These are phyloP conservation scores for Naganishia liquefaciens DNA, from an alignment of 1,284 basidiomycete genomes.

Conservation along the genomic window DNA sequence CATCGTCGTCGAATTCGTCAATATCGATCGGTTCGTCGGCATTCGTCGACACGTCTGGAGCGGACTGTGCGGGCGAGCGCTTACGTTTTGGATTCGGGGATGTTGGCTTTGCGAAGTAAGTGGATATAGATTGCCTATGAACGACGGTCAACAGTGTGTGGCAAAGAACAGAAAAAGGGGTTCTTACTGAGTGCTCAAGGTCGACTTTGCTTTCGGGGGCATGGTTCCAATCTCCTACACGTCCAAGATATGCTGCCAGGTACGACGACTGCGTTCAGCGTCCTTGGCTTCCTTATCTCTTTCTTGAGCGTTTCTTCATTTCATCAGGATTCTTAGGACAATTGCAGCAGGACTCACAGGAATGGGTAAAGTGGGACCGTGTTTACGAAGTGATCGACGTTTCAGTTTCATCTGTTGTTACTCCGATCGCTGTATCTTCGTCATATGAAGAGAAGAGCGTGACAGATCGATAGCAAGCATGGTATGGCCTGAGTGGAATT, in stretches of 20 bases:
- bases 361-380: neutral
- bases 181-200: constrained; percentile 11
- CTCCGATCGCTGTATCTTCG: neutral
- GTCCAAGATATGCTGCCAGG: too few species aligned
- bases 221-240: neutral
- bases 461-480: too few species aligned
- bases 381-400: constrained; percentile 28
- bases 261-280: too few species aligned
- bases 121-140: constrained; percentile 15
- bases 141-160: neutral
- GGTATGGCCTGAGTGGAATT: too few species aligned
- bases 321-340: too few species aligned
- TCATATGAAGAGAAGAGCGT: too few species aligned
- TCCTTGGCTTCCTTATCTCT: too few species aligned
- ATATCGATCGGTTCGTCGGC: constrained; percentile 16
- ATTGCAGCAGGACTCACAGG: too few species aligned
- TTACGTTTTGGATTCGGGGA: constrained; percentile 8
- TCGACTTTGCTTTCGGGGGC: constrained; percentile 9
- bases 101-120: constrained; percentile 14
- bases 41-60: neutral
- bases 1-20: constrained; percentile 18
- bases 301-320: too few species aligned
- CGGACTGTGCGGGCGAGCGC: constrained; percentile 4
- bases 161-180: neutral
- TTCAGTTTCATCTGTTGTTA: constrained; percentile 2